Evolutionary conservation across 495 filamentous ascomycete species (phyloP), one percentile per base, ranked within the genome.

Genomic region (Podospora pseudocomata): DNA sequence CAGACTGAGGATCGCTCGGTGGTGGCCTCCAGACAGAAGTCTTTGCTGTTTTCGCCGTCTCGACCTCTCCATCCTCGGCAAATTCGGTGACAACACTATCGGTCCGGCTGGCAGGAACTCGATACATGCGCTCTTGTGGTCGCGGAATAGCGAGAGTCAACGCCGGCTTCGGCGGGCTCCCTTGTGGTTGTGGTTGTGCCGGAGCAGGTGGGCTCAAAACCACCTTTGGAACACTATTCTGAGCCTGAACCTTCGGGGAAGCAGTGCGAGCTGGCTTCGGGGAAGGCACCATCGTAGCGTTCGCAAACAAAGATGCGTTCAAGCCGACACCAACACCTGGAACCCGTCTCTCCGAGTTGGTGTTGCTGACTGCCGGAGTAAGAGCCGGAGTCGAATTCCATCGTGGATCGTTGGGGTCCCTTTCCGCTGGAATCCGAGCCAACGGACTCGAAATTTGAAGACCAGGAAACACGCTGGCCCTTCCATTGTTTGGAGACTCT

Each of bases 71-170:
- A 68, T 84, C 83, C 60, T 80, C 83, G 7, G 82, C 83, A 71
- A 82, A 81, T 57, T 83, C 81, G 19, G 83, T 82, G 13, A 81
- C 70, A 26, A 80, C 70, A 69, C 82, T 83, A 11, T 80, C 74
- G 30, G 79, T 69, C 64, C 71, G 60, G 70, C 70, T 72, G 30
- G 71, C 49, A 16, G 67, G 65, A 19, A 65, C 59, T 49, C 56
- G 63, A 44, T 54, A 15, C 19, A 63, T 34, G 2, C 44, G 64
- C 30, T 60, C 67, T 56, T 56, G 71, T 64, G 60, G 53, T 7
- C 60, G 60, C 9, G 75, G 75, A 26, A 81, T 81, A 28, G 74
- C 67, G 30, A 80, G 69, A 2, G 76, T 76, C 65, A 81, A 66
- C 18, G 69, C 59, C 60, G 77, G 77, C 61, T 73, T 77, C 30